phyloP scores from a whole-genome alignment of 2,329 filamentous ascomycete genomes.

The Colletotrichum cereale region DNA sequence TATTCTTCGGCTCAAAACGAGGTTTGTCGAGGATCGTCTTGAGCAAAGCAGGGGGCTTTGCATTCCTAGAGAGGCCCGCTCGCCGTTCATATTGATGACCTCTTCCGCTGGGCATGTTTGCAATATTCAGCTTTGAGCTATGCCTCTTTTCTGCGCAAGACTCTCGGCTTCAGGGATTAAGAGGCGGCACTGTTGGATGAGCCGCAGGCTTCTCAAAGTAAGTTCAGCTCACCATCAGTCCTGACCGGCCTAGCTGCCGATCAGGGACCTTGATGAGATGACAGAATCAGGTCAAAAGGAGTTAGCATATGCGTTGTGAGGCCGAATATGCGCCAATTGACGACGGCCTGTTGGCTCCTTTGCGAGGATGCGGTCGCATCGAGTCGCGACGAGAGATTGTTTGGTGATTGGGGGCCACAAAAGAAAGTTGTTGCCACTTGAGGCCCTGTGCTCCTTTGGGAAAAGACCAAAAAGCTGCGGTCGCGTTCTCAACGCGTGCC shows the following conservation, averaged over 20 bases:
- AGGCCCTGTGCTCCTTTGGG: slow-evolving; percentile 7
- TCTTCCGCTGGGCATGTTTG: slow-evolving; percentile 7
- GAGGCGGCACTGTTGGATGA: neutral
- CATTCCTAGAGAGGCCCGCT: slow-evolving; percentile 1
- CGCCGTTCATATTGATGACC: neutral
- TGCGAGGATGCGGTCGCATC: neutral
- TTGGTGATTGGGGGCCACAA: slow-evolving; percentile 7
- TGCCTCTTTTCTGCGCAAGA: neutral
- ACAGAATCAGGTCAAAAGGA: neutral
- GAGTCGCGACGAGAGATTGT: slow-evolving; percentile 13
- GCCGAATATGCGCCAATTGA: slow-evolving; percentile 7
- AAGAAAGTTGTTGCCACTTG: slow-evolving; percentile 12
- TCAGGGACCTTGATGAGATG: neutral
- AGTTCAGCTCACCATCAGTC: slow-evolving; percentile 11
- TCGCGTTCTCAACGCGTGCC: slow-evolving; percentile 35
- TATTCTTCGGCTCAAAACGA: neutral
- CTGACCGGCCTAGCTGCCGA: neutral
- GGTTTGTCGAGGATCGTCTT: neutral
- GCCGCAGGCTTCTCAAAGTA: neutral
- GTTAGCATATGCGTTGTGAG: neutral
- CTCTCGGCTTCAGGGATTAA: no score
- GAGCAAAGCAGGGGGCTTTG: neutral
- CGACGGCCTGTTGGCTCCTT: neutral
- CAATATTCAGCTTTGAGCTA: neutral
- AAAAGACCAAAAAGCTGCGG: neutral